Percentiles rank a stretch among this genome's conserved stretches.
phyloP scores from a whole-genome alignment of 169 alveolate genomes.

The Plasmodium inui region DNA sequence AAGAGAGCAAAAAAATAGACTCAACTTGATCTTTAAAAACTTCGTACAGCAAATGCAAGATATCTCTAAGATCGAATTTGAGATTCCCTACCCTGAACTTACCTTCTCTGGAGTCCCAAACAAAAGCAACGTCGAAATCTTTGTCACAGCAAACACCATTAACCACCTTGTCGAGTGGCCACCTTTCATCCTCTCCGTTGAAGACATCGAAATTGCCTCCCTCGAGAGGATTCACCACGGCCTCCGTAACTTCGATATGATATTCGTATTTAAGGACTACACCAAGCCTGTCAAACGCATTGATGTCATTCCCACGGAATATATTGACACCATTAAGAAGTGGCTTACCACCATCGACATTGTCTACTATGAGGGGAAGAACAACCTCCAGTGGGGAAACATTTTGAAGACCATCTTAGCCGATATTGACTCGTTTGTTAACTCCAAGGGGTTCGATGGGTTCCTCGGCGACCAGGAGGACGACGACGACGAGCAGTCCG shows the following conservation, averaged over 20 bases:
- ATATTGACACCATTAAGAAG: conserved; percentile 93
- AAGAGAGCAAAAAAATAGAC: conserved; percentile 91
- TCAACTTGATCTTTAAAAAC: conserved; percentile 93
- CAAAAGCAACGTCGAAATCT: conserved; percentile 94
- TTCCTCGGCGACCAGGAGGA: conserved; percentile 90
- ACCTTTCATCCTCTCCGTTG: conserved; percentile 95
- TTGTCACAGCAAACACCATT: conserved; percentile 96
- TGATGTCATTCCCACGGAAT: conserved; percentile 95
- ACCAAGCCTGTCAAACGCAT: conserved; percentile 94
- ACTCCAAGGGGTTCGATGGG: conserved; percentile 90
- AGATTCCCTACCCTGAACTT: conserved; percentile 90
- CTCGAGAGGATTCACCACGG: conserved; percentile 97
- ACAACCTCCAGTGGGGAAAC: conserved; percentile 92
- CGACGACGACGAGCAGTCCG: conserved; percentile 88
- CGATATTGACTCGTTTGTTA: conserved; percentile 89
- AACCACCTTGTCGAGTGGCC: conserved; percentile 97
- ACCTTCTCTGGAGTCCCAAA: conserved; percentile 96
- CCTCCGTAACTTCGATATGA: conserved; percentile 97
- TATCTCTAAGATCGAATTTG: conserved; percentile 77
- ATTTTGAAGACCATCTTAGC: conserved; percentile 88
- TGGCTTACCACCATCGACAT: conserved; percentile 92
- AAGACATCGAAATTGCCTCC: conserved; percentile 96
- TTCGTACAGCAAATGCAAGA: conserved; percentile 87
- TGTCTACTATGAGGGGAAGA: conserved; percentile 94
- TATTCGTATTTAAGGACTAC: conserved; percentile 94